Evolutionary conservation across 2,329 filamentous ascomycete genomes (phyloP).

Genomic region (Harringtonia lauricola): DNA sequence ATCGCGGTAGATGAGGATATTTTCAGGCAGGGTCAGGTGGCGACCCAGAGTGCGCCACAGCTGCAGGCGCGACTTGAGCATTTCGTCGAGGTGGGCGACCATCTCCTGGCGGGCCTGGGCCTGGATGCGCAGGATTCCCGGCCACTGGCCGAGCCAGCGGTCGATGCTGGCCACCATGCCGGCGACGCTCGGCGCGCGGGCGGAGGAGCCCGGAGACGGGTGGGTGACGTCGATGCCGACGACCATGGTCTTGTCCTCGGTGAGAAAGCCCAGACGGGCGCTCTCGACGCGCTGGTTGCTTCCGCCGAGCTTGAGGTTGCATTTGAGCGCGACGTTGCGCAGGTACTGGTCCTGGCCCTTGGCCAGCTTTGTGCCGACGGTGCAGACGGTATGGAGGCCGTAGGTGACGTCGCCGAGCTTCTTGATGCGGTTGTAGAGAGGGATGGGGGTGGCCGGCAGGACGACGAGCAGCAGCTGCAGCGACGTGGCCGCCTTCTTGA

Average conservation of each 20-base stretch:
- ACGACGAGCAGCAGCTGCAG: conserved; percentile 45
- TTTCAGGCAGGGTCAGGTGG: conserved; percentile 44
- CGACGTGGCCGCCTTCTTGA: background rate
- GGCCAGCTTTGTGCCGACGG: conserved; percentile 30
- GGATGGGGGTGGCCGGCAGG: conserved; percentile 32
- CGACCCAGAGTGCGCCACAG: conserved; percentile 51
- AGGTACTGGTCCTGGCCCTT: conserved; percentile 36
- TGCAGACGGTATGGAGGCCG: conserved; percentile 60
- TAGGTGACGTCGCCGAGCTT: conserved; percentile 51
- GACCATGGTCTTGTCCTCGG: conserved; percentile 68
- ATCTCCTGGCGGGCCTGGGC: conserved; percentile 61
- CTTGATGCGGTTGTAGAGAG: conserved; percentile 58
- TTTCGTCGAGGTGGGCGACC: conserved; percentile 43
- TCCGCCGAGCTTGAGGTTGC: conserved; percentile 72
- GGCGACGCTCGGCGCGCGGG: conserved; percentile 54
- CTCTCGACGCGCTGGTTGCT: conserved; percentile 59
- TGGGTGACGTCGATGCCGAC: conserved; percentile 86
- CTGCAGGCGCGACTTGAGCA: conserved; percentile 47
- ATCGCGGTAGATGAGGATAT: conserved; percentile 78
- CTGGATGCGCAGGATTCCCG: conserved; percentile 47
- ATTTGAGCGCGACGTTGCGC: conserved; percentile 63
- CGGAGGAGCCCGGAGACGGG: conserved; percentile 30
- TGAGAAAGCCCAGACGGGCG: conserved; percentile 36
- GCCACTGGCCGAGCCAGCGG: conserved; percentile 62
- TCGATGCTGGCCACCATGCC: conserved; percentile 72